Conservation (phyloP, 805 yeast genomes). For the Candida caryicola region DNA sequence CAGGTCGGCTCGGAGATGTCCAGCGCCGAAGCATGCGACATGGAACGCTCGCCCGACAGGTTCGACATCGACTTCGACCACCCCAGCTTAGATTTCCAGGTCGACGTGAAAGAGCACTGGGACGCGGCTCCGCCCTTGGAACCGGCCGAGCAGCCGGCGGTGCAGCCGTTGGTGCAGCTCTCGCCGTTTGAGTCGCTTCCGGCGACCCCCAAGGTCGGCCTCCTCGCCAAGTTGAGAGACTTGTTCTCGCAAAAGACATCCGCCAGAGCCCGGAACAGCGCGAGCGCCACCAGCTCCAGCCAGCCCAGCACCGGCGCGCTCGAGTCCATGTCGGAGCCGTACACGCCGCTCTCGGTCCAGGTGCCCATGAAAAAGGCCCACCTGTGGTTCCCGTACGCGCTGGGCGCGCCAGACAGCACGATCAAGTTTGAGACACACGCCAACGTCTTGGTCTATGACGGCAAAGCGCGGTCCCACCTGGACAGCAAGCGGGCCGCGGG, state of each 20-base stretch:
- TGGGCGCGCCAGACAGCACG: neutral
- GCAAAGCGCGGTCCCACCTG: slow-evolving; percentile 4
- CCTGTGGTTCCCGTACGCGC: neutral
- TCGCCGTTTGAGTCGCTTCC: neutral
- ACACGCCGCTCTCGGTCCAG: neutral
- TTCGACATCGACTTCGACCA: slow-evolving; percentile 6
- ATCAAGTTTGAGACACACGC: slow-evolving; percentile 16
- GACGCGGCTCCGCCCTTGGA: no score
- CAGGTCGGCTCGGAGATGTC: no score
- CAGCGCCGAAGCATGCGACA: no score
- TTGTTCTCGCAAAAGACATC: neutral
- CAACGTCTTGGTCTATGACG: slow-evolving; percentile 14
- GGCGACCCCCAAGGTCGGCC: neutral
- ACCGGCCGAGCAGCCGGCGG: no score
- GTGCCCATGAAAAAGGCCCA: neutral
- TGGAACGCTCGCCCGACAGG: no score
- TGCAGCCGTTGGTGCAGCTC: no score
- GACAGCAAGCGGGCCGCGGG: neutral
- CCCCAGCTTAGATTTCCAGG: slow-evolving; percentile 7
- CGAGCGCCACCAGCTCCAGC: no score
- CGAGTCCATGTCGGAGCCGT: no score
- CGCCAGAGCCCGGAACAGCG: no score
- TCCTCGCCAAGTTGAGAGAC: neutral
- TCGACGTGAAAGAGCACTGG: slow-evolving; percentile 1
- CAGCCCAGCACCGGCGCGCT: no score